Evolutionary conservation across 192 early-diverging fungal species (phyloP), one percentile per base, ranked within the genome.

Genomic region (Coemansia nantahalensis): DNA sequence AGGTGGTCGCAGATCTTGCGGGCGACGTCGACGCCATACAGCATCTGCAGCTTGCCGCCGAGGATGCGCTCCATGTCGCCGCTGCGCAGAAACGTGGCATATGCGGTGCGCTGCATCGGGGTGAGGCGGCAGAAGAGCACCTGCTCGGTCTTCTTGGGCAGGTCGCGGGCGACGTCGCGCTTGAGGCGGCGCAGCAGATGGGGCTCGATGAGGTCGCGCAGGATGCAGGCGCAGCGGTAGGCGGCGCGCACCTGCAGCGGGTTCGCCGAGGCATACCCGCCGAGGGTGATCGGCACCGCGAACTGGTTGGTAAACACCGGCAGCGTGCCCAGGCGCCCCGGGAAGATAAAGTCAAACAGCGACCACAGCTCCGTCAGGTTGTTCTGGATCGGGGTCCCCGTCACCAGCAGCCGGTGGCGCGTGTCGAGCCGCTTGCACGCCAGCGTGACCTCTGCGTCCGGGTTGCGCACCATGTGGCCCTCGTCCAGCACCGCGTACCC

Each of bases 1-100:
- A 92, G 92, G 51, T 99, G 96, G 59, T 99, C 97, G 62, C 96
- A 99, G 22, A 96, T 94, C 77, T 99, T 97, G 42, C 94, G 79
- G 10, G 94, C 81, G 39, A 90, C 80, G 53, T 97, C 94, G 46
- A 97, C 94, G 12, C 93, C 94, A 65, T 71, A 89, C 23, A 97
- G 70, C 23, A 88, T 89, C 39, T 96, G 86, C 41, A 88, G 75
- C 37, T 84, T 84, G 0, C 93, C 91, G 10, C 80, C 65, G 57
- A 96, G 54, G 21, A 97, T 95, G 13, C 81, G 65, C 21, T 78
- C 77, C 68, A 92, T 85, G 11, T 91, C 91, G 4, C 76, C 65
- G 30, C 87, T 87, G 16, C 78, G 68, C 40, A 95, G 60, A 62
- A 89, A 97, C 5, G 65, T 51, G 21, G 83, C 54, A 45, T 98